These are phyloP conservation scores for Claviceps quebecensis DNA, from an alignment of 2,329 filamentous ascomycete genomes.

Conservation along the genomic window DNA sequence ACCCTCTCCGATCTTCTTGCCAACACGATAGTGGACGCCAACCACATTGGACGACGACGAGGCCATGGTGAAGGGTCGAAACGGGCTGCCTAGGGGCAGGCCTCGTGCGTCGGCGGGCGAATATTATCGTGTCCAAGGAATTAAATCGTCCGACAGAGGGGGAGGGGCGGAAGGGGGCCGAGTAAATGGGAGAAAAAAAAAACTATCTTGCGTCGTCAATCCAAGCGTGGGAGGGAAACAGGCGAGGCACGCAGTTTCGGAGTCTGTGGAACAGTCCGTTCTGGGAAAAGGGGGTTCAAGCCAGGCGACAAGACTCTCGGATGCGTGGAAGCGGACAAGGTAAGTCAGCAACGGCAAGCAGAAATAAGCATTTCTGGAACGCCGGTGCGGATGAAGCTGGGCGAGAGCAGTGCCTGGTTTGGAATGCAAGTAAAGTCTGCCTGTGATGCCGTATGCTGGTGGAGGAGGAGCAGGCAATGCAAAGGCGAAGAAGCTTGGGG, in stretches of 20 bases:
- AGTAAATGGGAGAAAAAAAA: background rate
- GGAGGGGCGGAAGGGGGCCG: background rate
- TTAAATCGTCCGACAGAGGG: background rate
- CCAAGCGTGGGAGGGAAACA: slow-evolving; percentile 5
- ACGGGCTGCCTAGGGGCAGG: slow-evolving; percentile 4
- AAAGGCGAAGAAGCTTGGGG: slow-evolving; percentile 4
- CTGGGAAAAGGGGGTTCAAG: background rate
- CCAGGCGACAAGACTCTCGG: slow-evolving; percentile 4
- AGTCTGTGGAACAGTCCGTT: slow-evolving; percentile 8
- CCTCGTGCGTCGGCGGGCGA: slow-evolving; percentile 4
- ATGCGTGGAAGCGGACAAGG: background rate
- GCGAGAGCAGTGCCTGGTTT: background rate
- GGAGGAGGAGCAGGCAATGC: slow-evolving; percentile 3
- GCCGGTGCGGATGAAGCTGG: background rate
- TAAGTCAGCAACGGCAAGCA: slow-evolving; percentile 10
- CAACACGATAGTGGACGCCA: slow-evolving; percentile 95
- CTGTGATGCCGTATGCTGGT: slow-evolving; percentile 3
- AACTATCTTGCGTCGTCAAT: slow-evolving; percentile 5
- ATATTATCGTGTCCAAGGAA: slow-evolving; percentile 1
- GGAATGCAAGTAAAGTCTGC: slow-evolving; percentile 4
- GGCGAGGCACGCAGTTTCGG: slow-evolving; percentile 3
- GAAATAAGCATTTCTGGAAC: slow-evolving; percentile 10
- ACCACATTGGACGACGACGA: slow-evolving; percentile 93
- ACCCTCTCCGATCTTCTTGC: slow-evolving; percentile 98
- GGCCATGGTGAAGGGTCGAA: slow-evolving; percentile 44